Conservation (phyloP, 768 basidiomycete species). For the Suillus cothurnatus region DNA sequence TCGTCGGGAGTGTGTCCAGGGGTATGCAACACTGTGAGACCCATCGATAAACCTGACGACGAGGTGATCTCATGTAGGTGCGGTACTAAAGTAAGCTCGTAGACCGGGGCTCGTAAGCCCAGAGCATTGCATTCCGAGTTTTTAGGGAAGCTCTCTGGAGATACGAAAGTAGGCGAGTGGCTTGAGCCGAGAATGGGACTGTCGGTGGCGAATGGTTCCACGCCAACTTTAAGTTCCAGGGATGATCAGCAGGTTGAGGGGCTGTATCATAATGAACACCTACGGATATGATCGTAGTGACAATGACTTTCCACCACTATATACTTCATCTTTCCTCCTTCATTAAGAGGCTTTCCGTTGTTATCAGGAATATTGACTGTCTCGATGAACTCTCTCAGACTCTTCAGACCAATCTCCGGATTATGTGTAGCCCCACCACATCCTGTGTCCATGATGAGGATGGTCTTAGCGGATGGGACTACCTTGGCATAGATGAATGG, state of each 20-base stretch:
- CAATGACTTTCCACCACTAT: conserved; percentile 54
- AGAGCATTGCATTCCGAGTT: conserved; percentile 49
- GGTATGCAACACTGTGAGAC: conserved; percentile 51
- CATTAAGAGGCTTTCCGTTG: conserved; percentile 45
- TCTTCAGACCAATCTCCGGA: conserved; percentile 41
- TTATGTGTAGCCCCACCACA: conserved; percentile 51
- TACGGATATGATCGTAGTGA: conserved; percentile 62
- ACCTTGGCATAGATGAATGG: conserved; percentile 58
- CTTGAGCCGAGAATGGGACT: conserved; percentile 51
- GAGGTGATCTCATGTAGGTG: conserved; percentile 39
- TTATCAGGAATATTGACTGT: conserved; percentile 46
- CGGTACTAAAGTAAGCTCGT: conserved; percentile 47
- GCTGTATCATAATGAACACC: conserved; percentile 21
- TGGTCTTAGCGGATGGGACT: conserved; percentile 38
- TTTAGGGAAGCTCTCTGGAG: conserved; percentile 40
- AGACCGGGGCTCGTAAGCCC: conserved; percentile 45
- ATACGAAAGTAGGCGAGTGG: conserved; percentile 48
- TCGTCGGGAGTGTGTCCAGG: conserved; percentile 64
- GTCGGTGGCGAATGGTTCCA: conserved; percentile 51
- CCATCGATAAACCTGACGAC: conserved; percentile 28
- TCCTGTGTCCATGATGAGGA: conserved; percentile 57
- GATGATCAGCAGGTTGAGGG: not conserved
- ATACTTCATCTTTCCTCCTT: conserved; percentile 42
- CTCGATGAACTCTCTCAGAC: conserved; percentile 53
- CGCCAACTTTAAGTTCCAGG: conserved; percentile 39